Conservation (phyloP, 2,329 filamentous ascomycete species). For the Camillea tinctor region DNA sequence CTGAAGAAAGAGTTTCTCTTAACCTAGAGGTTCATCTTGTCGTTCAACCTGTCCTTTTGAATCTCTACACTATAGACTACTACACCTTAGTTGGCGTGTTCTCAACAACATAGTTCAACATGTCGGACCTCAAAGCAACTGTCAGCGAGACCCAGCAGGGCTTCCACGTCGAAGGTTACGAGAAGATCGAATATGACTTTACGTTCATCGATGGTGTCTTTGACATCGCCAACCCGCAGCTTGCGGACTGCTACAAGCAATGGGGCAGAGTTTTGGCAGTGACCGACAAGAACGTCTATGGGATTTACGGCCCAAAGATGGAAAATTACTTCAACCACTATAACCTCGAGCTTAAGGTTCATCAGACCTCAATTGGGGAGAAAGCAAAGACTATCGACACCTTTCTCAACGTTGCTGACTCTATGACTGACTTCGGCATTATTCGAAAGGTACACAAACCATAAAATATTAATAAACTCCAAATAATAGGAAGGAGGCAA, state of each 20-base stretch:
- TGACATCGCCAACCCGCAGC: slow-evolving; percentile 55
- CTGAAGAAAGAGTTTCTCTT: background rate
- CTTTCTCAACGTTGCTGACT: slow-evolving; percentile 66
- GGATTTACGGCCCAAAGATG: slow-evolving; percentile 65
- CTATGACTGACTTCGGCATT: slow-evolving; percentile 72
- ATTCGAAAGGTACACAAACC: slow-evolving; percentile 52
- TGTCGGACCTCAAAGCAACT: slow-evolving; percentile 69
- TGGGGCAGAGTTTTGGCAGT: slow-evolving; percentile 67
- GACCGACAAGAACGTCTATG: slow-evolving; percentile 70
- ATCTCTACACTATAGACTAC: background rate
- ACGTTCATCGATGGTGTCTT: slow-evolving; percentile 71
- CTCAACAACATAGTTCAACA: slow-evolving; percentile 34
- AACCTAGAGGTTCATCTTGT: background rate
- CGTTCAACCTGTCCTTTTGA: background rate
- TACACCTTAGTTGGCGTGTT: background rate
- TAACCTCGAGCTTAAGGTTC: slow-evolving; percentile 60
- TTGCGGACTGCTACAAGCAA: slow-evolving; percentile 62
- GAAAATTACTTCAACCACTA: slow-evolving; percentile 66
- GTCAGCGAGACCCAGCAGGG: slow-evolving; percentile 63
- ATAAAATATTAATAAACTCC: background rate
- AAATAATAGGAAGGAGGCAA: background rate
- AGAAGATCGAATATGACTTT: slow-evolving; percentile 76
- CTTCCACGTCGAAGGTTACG: slow-evolving; percentile 70
- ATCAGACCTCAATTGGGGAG: slow-evolving; percentile 73
- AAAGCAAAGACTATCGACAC: slow-evolving; percentile 74